phyloP scores from a whole-genome alignment of 768 basidiomycete species.

The Suillus paluster region DNA sequence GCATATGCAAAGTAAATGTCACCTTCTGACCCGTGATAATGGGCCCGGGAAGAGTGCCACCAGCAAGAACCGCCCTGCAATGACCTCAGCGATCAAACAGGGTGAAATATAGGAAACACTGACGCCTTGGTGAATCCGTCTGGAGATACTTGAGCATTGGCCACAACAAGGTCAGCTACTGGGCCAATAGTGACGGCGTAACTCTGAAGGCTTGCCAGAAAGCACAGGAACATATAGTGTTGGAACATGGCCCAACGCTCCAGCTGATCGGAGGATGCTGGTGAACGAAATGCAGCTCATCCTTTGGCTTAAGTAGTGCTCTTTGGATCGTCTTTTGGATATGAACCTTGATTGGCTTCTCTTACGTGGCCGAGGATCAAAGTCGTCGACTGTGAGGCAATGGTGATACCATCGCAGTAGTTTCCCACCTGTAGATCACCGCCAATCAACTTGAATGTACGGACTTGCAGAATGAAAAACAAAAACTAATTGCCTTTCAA shows the following conservation, averaged over 20 bases:
- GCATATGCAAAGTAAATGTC: neutral
- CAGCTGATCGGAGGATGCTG: neutral
- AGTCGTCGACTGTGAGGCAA: too few relatives aligned
- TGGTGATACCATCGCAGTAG: too few relatives aligned
- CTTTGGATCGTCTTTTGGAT: too few relatives aligned
- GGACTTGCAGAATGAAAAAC: neutral
- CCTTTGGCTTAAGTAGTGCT: neutral
- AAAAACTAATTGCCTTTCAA: neutral
- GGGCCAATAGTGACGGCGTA: neutral
- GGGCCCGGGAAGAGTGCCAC: neutral
- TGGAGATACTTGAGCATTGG: neutral
- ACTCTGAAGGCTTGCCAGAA: neutral
- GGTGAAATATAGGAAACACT: neutral
- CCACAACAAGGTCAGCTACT: neutral
- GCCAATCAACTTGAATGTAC: neutral
- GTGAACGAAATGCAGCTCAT: neutral
- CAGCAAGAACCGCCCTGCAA: neutral
- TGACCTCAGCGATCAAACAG: neutral
- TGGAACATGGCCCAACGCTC: neutral
- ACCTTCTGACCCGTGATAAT: neutral
- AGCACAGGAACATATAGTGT: neutral
- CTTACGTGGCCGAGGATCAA: too few relatives aligned
- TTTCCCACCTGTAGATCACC: too few relatives aligned
- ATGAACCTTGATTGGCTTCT: too few relatives aligned
- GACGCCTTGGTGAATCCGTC: neutral